Evolutionary conservation across 805 yeast genomes (phyloP), one percentile per base, ranked within the genome.

Genomic region (Candida lessepsii): DNA sequence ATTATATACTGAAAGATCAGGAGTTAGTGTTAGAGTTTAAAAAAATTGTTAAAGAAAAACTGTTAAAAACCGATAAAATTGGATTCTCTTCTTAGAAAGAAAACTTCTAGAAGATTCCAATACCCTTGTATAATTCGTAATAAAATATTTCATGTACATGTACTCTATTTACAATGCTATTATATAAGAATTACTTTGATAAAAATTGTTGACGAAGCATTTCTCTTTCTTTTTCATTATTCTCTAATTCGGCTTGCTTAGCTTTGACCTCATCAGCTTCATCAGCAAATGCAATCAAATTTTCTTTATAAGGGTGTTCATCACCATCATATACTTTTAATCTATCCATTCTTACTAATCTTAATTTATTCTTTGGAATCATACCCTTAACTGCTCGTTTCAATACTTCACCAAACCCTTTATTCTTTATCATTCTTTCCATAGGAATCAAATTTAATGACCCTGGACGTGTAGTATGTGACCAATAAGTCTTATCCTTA

Each of bases 381-480:
- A 93, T 93, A 41, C 95, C 95, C 47, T 87, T 82, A 5, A 93
- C 99, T 2, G 99, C 98, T 52, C 84, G 79, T 53, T 66, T 77
- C 53, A 93, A 68, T 9, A 90, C 67, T 62, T 93, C 98, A n/a
- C 87, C 82, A 51, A 80, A 86, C 6, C 99, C 99, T 53, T 83
- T 80, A 58, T 89, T 82, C 34, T 70, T 78, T 28, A 80, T 77
- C 61, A 90, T 66, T 46, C 78, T 81, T 41, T 80, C 80, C 93
- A 93, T 84, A 16, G 96, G 81, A 31, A 81, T 75, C 51, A 86
- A 79, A 53, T 85, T 84, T 53, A 93, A 79, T 27, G 88, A 80
- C 34, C 99, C 99, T 3, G 98, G 98, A 52, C 85, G 80, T 3
- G 84, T 78, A 23, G 90, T 83, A 63, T 95, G 99, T 42, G 86